Conservation (phyloP, 495 filamentous ascomycete species). For the Baudoinia panamericana region DNA sequence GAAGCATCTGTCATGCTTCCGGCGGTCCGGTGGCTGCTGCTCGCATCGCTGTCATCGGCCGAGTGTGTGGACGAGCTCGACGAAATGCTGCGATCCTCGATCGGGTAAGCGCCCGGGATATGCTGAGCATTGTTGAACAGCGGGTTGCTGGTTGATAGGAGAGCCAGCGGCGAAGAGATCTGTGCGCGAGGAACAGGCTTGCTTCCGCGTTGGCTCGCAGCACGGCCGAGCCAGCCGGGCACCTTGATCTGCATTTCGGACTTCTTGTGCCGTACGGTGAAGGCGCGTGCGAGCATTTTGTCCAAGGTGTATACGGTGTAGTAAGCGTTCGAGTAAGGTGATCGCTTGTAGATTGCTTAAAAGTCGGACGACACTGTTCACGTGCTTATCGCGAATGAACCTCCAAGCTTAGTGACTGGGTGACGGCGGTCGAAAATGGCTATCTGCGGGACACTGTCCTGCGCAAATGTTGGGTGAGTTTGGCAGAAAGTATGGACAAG, state of each 20-base stretch:
- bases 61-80: conserved; percentile 45
- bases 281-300: conserved; percentile 21
- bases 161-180: conserved; percentile 77
- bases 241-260: conserved; percentile 17
- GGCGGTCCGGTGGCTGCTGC: conserved; percentile 36
- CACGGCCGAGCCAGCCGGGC: conserved; percentile 15
- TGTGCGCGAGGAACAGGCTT: conserved; percentile 30
- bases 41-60: conserved; percentile 18
- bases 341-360: no score
- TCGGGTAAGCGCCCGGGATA: conserved; percentile 22
- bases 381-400: no score
- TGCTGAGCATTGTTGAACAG: conserved; percentile 87
- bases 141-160: conserved; percentile 92
- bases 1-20: conserved; percentile 62
- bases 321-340: no score
- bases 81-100: conserved; percentile 29
- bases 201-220: conserved; percentile 18
- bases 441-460: no score
- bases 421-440: no score
- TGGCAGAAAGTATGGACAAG: no score
- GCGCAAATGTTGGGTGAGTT: no score
- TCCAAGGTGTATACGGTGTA: not conserved
- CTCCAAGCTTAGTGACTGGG: no score
- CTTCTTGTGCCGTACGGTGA: conserved; percentile 18
- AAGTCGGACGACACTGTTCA: no score